Conservation (phyloP, 148 eudicot species). For the Spergularia bocconei region DNA sequence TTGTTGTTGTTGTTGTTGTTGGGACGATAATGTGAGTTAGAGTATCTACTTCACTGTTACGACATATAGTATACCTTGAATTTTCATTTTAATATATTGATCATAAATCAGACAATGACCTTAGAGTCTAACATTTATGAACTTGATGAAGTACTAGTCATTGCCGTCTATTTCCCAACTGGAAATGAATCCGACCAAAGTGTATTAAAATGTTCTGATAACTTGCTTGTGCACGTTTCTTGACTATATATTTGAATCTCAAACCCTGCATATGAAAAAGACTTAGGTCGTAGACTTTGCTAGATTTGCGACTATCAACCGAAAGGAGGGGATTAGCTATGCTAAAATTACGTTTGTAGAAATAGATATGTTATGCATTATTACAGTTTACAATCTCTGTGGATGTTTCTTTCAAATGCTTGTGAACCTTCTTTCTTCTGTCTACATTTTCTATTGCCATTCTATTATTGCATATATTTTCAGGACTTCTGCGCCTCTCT, state of each 20-base stretch:
- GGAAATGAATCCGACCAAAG: neutral
- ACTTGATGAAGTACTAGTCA: too few relatives aligned
- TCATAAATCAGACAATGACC: too few relatives aligned
- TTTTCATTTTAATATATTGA: too few relatives aligned
- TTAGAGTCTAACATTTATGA: too few relatives aligned
- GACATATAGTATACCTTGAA: too few relatives aligned
- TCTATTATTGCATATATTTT: too few relatives aligned
- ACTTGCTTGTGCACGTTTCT: neutral
- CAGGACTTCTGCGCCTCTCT: too few relatives aligned
- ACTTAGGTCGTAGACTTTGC: neutral
- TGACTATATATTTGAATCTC: neutral
- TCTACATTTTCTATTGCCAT: neutral
- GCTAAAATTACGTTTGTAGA: too few relatives aligned
- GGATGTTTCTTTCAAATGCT: neutral
- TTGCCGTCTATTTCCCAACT: neutral
- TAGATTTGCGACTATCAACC: neutral
- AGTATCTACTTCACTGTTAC: neutral
- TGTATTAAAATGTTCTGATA: neutral
- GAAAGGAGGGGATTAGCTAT: neutral
- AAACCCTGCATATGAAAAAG: neutral
- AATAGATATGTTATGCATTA: neutral
- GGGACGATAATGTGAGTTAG: neutral
- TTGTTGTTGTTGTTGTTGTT: too few relatives aligned
- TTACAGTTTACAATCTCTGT: neutral
- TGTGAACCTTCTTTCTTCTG: neutral